Evolutionary conservation across 352 stramenopile species (phyloP).

Genomic region (Globisporangium perplexum): DNA sequence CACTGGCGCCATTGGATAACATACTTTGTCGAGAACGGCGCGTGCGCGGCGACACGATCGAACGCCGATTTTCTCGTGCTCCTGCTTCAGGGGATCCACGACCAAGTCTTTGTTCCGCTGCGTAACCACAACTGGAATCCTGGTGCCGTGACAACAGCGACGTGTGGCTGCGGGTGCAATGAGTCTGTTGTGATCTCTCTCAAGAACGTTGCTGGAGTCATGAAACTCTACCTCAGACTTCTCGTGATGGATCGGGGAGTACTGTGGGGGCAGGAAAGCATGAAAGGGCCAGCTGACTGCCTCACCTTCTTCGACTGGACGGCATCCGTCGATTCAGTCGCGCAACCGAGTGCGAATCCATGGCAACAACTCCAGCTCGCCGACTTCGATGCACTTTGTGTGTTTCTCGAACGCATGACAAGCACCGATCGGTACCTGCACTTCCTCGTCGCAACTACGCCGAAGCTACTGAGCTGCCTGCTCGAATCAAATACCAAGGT

Average conservation of each 20-base stretch:
- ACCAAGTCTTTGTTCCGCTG: neutral
- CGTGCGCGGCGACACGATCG: constrained; percentile 3
- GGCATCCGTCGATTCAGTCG: neutral
- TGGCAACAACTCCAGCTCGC: constrained; percentile 4
- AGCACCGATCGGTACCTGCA: constrained; percentile 9
- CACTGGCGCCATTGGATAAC: constrained; percentile 15
- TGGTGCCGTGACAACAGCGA: neutral
- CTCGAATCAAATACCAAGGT: neutral
- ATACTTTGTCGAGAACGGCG: constrained; percentile 15
- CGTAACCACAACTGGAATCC: neutral
- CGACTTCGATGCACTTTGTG: constrained; percentile 9
- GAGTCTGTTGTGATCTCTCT: constrained; percentile 2
- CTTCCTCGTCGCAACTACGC: constrained; percentile 7
- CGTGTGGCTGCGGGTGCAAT: constrained; percentile 10
- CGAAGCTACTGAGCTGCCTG: constrained; percentile 4
- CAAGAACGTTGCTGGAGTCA: constrained; percentile 7
- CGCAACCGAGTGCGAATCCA: neutral
- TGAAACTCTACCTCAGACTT: constrained; percentile 11
- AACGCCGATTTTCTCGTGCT: constrained; percentile 9
- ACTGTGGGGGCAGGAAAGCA: constrained; percentile 13
- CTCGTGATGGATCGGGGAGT: constrained; percentile 13
- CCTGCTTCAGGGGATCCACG: constrained; percentile 12
- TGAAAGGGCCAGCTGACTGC: constrained; percentile 10
- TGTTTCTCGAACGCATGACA: constrained; percentile 12
- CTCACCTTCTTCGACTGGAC: constrained; percentile 13